These are phyloP conservation scores for Brassica carinata DNA, from an alignment of 345 rosid species.

Conservation along the genomic window DNA sequence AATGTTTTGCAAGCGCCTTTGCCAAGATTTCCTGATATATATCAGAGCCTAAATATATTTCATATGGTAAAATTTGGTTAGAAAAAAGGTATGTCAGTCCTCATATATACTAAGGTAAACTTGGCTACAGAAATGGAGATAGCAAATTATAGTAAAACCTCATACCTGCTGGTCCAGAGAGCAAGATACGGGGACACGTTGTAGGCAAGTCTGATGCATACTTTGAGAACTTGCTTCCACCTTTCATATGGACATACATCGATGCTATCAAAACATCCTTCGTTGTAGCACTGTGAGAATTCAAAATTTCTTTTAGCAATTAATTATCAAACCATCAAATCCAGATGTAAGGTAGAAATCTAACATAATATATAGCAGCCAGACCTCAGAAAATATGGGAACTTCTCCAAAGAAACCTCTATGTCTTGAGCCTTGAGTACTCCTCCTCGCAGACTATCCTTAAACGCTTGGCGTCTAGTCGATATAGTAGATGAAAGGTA, in stretches of 20 bases:
- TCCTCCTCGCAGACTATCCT: slow-evolving; percentile 72
- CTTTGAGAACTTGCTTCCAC: slow-evolving; percentile 66
- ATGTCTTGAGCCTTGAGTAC: slow-evolving; percentile 61
- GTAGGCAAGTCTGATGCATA: slow-evolving; percentile 74
- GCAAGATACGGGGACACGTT: slow-evolving; percentile 77
- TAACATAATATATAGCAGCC: slow-evolving; percentile 21
- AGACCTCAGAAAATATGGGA: slow-evolving; percentile 94
- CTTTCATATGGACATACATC: slow-evolving; percentile 78
- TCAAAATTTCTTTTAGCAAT: slow-evolving; percentile 16
- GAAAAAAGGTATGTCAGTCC: not conserved
- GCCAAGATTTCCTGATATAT: slow-evolving; percentile 92
- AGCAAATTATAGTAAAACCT: not conserved
- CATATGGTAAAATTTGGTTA: slow-evolving; percentile 14
- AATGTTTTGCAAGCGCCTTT: slow-evolving; percentile 87
- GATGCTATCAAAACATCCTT: slow-evolving; percentile 81
- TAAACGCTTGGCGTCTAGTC: slow-evolving; percentile 64
- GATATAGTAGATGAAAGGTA: slow-evolving; percentile 55
- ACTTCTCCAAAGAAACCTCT: slow-evolving; percentile 75
- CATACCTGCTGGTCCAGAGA: slow-evolving; percentile 96
- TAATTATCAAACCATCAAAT: slow-evolving; percentile 10
- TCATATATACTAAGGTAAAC: not conserved
- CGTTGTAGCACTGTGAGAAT: slow-evolving; percentile 72
- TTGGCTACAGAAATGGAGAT: too few species aligned
- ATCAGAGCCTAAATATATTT: slow-evolving; percentile 69
- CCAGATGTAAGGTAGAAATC: not conserved